These are phyloP conservation scores for Aaosphaeria pasadenensis DNA, from an alignment of 2,329 filamentous ascomycete genomes.

Conservation along the genomic window DNA sequence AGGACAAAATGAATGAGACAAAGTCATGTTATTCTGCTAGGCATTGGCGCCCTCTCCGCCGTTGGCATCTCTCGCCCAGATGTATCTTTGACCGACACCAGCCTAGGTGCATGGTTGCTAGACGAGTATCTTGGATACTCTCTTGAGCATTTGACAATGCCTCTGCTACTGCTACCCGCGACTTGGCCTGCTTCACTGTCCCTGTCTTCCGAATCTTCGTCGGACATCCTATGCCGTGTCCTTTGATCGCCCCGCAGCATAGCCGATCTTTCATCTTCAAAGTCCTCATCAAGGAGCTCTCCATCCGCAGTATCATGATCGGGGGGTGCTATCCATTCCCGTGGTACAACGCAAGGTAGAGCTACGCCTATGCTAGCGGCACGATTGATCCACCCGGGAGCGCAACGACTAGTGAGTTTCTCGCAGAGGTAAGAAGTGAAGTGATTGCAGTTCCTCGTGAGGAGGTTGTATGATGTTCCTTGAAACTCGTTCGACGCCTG, in stretches of 20 bases:
- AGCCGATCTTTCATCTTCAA: constrained; percentile 55
- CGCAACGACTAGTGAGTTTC: constrained; percentile 66
- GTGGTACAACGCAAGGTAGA: constrained; percentile 76
- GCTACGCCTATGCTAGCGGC: constrained; percentile 81
- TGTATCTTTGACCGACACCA: constrained; percentile 38
- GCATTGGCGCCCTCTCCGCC: constrained; percentile 45
- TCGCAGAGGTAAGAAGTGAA: constrained; percentile 77
- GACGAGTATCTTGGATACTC: constrained; percentile 25
- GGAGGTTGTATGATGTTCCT: constrained; percentile 74
- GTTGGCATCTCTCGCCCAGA: constrained; percentile 42
- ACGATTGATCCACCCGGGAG: constrained; percentile 75
- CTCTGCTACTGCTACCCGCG: constrained; percentile 28
- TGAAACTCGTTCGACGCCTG: constrained; percentile 68
- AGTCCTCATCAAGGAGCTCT: constrained; percentile 60
- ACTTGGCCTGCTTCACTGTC: constrained; percentile 22
- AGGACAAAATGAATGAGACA: constrained; percentile 4
- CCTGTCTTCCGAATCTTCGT: constrained; percentile 25
- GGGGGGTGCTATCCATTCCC: constrained; percentile 77
- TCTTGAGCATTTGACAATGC: constrained; percentile 33
- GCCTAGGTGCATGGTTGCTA: constrained; percentile 29
- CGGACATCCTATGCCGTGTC: constrained; percentile 22
- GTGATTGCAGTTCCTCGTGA: constrained; percentile 86
- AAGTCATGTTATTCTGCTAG: constrained; percentile 35
- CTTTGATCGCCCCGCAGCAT: constrained; percentile 52
- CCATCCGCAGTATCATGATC: constrained; percentile 72